phyloP scores from a whole-genome alignment of 2,329 filamentous ascomycete genomes.

The Alternaria angustiovoidea region DNA sequence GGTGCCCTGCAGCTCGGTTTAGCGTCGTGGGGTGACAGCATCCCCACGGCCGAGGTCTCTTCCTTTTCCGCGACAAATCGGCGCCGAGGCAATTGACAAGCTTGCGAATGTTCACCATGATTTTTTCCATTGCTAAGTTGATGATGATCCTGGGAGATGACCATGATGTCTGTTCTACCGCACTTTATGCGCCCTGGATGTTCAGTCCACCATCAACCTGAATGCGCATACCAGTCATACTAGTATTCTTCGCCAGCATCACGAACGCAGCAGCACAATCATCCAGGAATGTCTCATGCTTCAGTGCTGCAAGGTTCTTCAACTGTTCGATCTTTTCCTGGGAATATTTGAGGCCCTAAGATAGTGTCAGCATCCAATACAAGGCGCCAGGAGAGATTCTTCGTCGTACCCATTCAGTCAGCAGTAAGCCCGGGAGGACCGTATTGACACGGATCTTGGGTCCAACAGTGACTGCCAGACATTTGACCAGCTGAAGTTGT shows the following conservation, averaged over 20 bases:
- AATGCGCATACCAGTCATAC: constrained; percentile 58
- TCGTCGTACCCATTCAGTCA: constrained; percentile 60
- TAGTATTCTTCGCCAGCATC: constrained; percentile 63
- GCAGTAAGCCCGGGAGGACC: constrained; percentile 68
- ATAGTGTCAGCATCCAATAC: not conserved
- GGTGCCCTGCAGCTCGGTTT: constrained; percentile 6
- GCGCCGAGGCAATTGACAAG: not conserved
- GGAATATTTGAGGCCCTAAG: constrained; percentile 64
- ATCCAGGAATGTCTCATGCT: constrained; percentile 62
- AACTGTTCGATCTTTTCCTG: constrained; percentile 64
- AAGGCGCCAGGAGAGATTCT: not conserved
- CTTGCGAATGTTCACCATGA: not conserved
- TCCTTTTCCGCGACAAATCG: constrained; percentile 4
- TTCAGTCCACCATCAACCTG: constrained; percentile 52
- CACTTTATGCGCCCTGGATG: constrained; percentile 33
- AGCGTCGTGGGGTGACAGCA: constrained; percentile 9
- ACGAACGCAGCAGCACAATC: constrained; percentile 66
- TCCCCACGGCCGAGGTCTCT: constrained; percentile 14
- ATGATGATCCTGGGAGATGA: not conserved
- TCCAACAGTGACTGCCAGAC: constrained; percentile 68
- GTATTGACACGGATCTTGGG: constrained; percentile 71
- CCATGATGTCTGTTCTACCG: not conserved
- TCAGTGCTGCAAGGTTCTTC: constrained; percentile 66
- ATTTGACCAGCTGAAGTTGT: constrained; percentile 71
- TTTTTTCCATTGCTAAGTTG: not conserved